phyloP scores from a whole-genome alignment of 441 rosid genomes.

The Eruca vesicaria region DNA sequence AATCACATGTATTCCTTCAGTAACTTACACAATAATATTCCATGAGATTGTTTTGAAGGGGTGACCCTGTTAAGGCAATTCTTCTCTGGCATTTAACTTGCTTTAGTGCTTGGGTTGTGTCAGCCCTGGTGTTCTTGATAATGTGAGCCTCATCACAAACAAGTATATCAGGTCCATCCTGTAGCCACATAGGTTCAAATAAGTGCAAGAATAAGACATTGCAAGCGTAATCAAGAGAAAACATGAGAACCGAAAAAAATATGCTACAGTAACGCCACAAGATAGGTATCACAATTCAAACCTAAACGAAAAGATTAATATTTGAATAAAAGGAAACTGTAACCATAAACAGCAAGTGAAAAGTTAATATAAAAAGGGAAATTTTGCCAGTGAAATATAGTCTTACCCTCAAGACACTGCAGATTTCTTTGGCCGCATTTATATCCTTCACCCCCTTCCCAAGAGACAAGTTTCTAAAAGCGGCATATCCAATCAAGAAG shows the following conservation, averaged over 20 bases:
- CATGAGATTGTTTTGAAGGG: constrained; percentile 99
- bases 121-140: constrained; percentile 97
- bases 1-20: constrained; percentile 6
- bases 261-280: neutral
- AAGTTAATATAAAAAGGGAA: neutral
- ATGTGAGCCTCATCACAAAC: constrained; percentile 99
- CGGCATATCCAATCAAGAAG: constrained; percentile 85
- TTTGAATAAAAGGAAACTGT: neutral
- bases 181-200: constrained; percentile 27
- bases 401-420: constrained; percentile 83
- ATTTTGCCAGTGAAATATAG: neutral
- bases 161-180: constrained; percentile 99
- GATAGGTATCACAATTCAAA: neutral
- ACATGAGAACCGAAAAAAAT: neutral
- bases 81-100: constrained; percentile 97
- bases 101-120: constrained; percentile 96
- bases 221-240: neutral
- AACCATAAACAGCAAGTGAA: neutral
- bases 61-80: constrained; percentile 99
- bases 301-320: neutral
- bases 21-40: constrained; percentile 97
- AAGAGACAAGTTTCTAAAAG: constrained; percentile 89
- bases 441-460: constrained; percentile 89
- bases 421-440: constrained; percentile 67
- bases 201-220: constrained; percentile 18